Percentiles rank a stretch among this genome's conserved stretches.
phyloP scores from a whole-genome alignment of 345 rosid genomes.

The Dimocarpus longan region DNA sequence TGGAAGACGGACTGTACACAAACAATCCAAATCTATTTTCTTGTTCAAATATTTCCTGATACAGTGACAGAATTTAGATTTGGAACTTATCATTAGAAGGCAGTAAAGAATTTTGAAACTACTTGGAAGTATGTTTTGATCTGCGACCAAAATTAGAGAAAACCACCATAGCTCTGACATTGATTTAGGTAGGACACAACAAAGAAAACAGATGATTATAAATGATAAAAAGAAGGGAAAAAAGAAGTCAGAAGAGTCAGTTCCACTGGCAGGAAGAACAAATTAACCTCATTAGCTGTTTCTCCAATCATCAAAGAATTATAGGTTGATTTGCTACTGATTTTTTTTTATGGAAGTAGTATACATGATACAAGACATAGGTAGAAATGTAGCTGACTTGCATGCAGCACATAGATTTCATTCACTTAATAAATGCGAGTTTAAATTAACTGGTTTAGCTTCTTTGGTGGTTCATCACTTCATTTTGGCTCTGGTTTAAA shows the following conservation, averaged over 20 bases:
- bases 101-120: background rate
- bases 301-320: background rate
- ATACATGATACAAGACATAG: background rate
- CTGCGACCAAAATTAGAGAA: background rate
- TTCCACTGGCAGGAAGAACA: background rate
- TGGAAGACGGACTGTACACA: background rate
- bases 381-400: background rate
- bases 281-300: background rate
- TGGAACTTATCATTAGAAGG: background rate
- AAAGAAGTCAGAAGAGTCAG: background rate
- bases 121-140: background rate
- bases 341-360: background rate
- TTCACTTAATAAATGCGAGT: background rate
- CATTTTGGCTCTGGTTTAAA: conserved; percentile 11
- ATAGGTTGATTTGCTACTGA: too few relatives aligned
- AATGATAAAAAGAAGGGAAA: background rate
- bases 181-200: background rate
- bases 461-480: conserved; percentile 2
- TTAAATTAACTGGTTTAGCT: background rate
- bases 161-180: background rate
- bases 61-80: background rate
- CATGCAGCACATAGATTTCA: background rate
- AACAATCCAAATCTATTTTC: background rate
- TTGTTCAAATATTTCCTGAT: background rate
- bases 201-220: background rate